Base-by-base conservation (phyloP, 805 yeast genomes). In the Tetrapisispora arboricola region DNA sequence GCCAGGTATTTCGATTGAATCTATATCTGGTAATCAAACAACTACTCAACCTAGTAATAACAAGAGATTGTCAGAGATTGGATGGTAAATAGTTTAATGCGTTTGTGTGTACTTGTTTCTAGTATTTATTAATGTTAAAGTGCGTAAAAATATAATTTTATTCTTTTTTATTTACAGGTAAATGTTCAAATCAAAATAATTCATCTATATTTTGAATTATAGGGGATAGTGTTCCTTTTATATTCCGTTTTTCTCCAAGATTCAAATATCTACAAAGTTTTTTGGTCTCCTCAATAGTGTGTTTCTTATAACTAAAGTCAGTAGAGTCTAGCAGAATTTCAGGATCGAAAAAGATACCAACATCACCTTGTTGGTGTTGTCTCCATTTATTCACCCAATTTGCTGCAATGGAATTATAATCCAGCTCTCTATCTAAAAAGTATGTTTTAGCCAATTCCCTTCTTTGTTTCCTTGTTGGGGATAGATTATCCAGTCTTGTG, bases 1-100 rank as follows among this genome's bases (percentile, higher is more conserved):
- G 90, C 76, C 76, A 42, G 90, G 90, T 43, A 69, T 76, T 36
- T 72, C 77, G 43, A 75, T 78, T 42, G 72, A 70, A 44, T 64
- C 73, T 22, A 68, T 78, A 48, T 62, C 55, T 41, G 38, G 27
- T 4, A 25, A 32, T 16, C 17, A 15, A 4, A 63, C 63, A 24
- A 12, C 16, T 6, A 10, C 3, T 3, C 15, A 17, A 7, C 55
- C 58, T 12, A 75, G 74, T 47, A 70, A 66, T 40, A 45, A 47
- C 15, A 40, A 34, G 18, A 43, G 54, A 29, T 58, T 75, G 44
- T 68, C 78, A 4, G 61, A 66, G 27, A 67, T 74, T 49, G 78
- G 78, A 1, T 74, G 78, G 78, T 73, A 60, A n/a, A n/a, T n/a
- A n/a, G n/a, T n/a, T n/a, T n/a, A n/a, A n/a, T n/a, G n/a, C n/a